Base-by-base conservation (phyloP, 139 green algal genomes). In the Bryopsis sp. region DNA sequence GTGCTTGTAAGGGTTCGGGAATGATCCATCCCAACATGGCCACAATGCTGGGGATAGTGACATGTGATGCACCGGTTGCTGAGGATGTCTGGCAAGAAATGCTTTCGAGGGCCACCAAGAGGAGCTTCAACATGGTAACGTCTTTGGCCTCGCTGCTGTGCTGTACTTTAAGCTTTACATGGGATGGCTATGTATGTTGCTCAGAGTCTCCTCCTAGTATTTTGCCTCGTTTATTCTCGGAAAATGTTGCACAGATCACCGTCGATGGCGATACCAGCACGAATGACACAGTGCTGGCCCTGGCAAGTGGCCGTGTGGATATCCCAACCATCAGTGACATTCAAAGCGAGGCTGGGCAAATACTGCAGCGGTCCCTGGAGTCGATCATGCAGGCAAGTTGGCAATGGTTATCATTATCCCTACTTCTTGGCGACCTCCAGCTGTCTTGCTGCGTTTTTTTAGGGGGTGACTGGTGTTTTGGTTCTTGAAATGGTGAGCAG, bases 11-110 rank as follows among this genome's bases (percentile, higher is more conserved):
- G 81, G 94, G 94, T 32, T 91, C 78, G 2, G 94, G 94, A 48
- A 99, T 99, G 94, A 99, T 99, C 72, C 94, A 99, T 81, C 94
- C 94, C 65, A 98, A 99, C 84, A 99, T 99, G 94, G 94, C 92
- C 34, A 99, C 94, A 74, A 97, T 99, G 89, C 86, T 99, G 35
- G 85, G 78, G 0, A 83, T 97, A 32, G 74, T 99, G n/a, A 99
- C 93, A 0, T 93, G 87, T 60, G 93, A 99, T 72, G 93, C 92
- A 2, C 72, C 78, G 1, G 92, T 98, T 1, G 71, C 65, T 1
- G 59, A 82, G 0, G 72, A 78, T 0, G 76, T 92, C 2, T 99
- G 93, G 93, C 70, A 71, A 0, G 74, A 33, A 26, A 94, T 98
- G 72, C 36, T 97, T 4, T 73, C 73, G 58, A 72, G 79, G 24